A percentile compares a stretch with the other conserved stretches of the same genome.
phyloP scores from a whole-genome alignment of 2,329 filamentous ascomycete species.

The Plenodomus lindquistii region DNA sequence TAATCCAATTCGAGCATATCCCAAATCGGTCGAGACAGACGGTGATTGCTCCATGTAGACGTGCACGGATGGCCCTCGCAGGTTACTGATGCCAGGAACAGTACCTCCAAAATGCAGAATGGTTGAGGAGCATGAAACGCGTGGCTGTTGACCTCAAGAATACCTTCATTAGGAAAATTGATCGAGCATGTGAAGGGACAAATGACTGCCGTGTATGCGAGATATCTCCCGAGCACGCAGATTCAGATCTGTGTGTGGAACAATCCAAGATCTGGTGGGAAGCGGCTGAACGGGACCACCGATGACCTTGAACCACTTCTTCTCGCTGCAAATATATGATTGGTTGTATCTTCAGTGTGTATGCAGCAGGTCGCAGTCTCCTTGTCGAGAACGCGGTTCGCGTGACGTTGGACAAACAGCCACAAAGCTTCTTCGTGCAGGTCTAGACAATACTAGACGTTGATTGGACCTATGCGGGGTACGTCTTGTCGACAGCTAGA shows the following conservation, averaged over 20 bases:
- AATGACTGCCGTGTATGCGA: neutral
- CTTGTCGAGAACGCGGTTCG: neutral
- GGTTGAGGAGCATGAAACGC: neutral
- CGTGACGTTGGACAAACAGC: slow-evolving; percentile 10
- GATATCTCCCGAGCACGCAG: neutral
- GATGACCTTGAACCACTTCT: neutral
- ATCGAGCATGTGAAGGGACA: neutral
- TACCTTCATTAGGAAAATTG: neutral
- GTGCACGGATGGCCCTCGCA: neutral
- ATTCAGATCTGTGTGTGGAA: neutral
- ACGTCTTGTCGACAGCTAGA: slow-evolving; percentile 2
- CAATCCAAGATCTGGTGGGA: neutral
- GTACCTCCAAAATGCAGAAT: neutral
- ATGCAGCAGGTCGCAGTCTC: slow-evolving; percentile 2
- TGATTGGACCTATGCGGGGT: slow-evolving; percentile 11
- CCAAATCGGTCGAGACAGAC: neutral
- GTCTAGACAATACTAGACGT: slow-evolving; percentile 8
- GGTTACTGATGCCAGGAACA: neutral
- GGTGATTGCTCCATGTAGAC: neutral
- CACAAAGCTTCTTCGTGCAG: slow-evolving; percentile 9
- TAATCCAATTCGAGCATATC: neutral
- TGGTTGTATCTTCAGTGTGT: slow-evolving; percentile 5
- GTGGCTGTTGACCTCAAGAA: neutral
- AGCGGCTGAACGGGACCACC: neutral
- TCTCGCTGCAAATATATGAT: neutral